Base-by-base conservation (phyloP, 805 yeast genomes). In the Candida pseudoglaebosa region DNA sequence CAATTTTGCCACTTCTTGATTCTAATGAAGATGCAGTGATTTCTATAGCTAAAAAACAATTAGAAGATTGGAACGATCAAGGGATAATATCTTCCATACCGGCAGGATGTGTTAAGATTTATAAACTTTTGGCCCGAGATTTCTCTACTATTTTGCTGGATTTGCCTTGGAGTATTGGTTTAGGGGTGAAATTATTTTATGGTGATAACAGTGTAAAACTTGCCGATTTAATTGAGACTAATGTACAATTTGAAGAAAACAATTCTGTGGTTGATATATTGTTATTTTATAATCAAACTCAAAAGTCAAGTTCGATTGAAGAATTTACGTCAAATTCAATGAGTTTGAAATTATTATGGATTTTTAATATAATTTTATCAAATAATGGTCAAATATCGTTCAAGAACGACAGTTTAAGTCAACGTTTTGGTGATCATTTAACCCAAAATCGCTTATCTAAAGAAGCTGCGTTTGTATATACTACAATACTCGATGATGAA, bases 1-100 rank as follows among this genome's bases (percentile, higher is more conserved):
- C 77, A 0, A 52, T 87, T 19, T 57, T 91, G 9, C 73, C 96
- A 0, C 62, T 84, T 31, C 56, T 84, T 5, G 95, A 86, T 24
- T 80, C 93, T 0, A 82, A 83, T 48, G 84, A 82, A 47, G 70
- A 70, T 1, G 67, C 71, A 1, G 81, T 84, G 3, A 67, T 69
- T 36, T 51, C 50, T 0, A 65, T 78, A 37, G 90, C 96, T 0
- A 46, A 53, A 5, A 57, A 58, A 24, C 96, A 89, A 59, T 58
- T 91, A 17, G 60, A 65, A 2, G 76, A 73, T 28, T 90, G 97
- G 97, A 63, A 67, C 3, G 61, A 62, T 4, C 39, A 45, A 18
- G 38, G 37, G 13, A 19, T 39, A 3, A 39, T 48, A 33, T 65
- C 68, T 4, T 61, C 63, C 3, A 78, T 82, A 39, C 89, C 95